These are phyloP conservation scores for Drosera spatulata DNA, from an alignment of 179 eudicot species.

Conservation along the genomic window DNA sequence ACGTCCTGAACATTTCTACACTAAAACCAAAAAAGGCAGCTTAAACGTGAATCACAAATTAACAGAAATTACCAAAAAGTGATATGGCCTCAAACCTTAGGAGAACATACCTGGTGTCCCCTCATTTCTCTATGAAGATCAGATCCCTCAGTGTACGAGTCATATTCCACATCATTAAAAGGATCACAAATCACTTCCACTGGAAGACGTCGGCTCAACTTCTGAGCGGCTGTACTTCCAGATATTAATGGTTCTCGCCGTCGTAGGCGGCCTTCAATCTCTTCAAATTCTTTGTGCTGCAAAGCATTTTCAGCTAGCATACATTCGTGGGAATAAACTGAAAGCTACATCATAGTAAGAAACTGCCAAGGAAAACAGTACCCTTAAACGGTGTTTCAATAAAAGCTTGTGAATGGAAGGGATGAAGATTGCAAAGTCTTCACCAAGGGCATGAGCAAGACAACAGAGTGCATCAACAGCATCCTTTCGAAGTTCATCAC, in stretches of 20 bases:
- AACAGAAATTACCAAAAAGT: too few relatives aligned
- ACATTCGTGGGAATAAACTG: too few relatives aligned
- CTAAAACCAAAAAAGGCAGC: too few relatives aligned
- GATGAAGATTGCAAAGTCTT: conserved; percentile 87
- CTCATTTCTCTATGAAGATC: conserved; percentile 45
- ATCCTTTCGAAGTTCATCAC: conserved; percentile 89
- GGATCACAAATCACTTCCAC: conserved; percentile 94
- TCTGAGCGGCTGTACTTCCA: conserved; percentile 65
- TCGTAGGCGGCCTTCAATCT: conserved; percentile 69
- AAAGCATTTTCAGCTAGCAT: conserved; percentile 1
- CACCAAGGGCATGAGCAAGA: conserved; percentile 93
- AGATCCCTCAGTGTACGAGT: conserved; percentile 48
- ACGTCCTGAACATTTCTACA: too few relatives aligned
- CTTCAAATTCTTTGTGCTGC: conserved; percentile 97
- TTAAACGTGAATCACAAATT: too few relatives aligned
- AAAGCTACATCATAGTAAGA: neutral
- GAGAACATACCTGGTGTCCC: conserved; percentile 54
- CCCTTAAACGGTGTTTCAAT: conserved; percentile 79
- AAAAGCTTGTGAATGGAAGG: conserved; percentile 86
- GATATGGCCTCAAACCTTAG: neutral
- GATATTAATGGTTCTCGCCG: conserved; percentile 63
- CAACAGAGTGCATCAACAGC: conserved; percentile 96
- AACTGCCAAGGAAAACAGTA: conserved; percentile 15
- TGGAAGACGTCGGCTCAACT: conserved; percentile 59
- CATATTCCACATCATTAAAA: conserved; percentile 72